Evolutionary conservation across 108 stramenopile species (phyloP).

Genomic region (Skeletonema marinoi): DNA sequence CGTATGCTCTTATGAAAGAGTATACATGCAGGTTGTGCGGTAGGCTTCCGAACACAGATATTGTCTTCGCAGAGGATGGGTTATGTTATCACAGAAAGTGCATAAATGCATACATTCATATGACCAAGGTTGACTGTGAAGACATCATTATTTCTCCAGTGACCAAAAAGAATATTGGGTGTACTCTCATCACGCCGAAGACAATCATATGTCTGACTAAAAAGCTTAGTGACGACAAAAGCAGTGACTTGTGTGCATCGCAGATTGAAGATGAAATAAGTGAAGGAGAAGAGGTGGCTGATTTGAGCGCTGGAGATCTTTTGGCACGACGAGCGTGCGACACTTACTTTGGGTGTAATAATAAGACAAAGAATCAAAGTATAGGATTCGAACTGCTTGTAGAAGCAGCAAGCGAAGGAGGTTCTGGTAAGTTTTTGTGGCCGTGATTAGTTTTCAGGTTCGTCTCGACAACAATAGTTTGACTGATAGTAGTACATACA

Average conservation of each 20-base stretch:
- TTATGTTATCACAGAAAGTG: conserved; percentile 1
- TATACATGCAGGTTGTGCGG: conserved; percentile 9
- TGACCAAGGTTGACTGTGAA: neutral
- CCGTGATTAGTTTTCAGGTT: neutral
- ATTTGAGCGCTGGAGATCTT: conserved; percentile 12
- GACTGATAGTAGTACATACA: neutral
- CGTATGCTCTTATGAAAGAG: neutral
- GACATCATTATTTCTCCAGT: conserved; percentile 2
- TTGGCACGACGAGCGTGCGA: conserved; percentile 13
- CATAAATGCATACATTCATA: neutral
- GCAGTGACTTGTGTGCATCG: conserved; percentile 7
- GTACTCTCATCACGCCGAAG: neutral
- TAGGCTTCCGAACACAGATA: neutral
- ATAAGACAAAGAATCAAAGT: conserved; percentile 6
- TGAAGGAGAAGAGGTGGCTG: conserved; percentile 14
- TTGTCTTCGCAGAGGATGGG: conserved; percentile 11
- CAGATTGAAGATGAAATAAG: conserved; percentile 4
- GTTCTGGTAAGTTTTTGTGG: conserved; percentile 12
- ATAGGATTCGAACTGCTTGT: conserved; percentile 15
- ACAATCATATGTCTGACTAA: conserved; percentile 15
- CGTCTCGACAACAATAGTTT: neutral
- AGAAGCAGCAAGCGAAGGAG: conserved; percentile 18
- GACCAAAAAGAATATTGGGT: neutral
- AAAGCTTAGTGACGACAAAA: neutral
- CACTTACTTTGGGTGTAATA: conserved; percentile 13